phyloP scores from a whole-genome alignment of 2,329 filamentous ascomycete genomes.

The Tetracladium maxilliforme region DNA sequence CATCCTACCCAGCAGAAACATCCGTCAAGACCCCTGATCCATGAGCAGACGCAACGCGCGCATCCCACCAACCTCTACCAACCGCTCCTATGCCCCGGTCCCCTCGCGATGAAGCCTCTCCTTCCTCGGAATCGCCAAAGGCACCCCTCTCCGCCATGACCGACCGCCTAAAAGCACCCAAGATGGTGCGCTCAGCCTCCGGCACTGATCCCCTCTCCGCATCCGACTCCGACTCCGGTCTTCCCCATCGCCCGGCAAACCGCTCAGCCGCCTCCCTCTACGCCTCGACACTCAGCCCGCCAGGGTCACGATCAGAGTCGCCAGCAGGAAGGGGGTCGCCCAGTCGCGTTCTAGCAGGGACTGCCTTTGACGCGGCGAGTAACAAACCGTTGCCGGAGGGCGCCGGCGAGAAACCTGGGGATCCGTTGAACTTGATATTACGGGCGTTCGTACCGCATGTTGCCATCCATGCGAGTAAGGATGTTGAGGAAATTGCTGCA shows the following conservation, averaged over 20 bases:
- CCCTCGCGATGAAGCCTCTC: too few relatives aligned
- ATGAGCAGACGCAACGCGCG: too few relatives aligned
- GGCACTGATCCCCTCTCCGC: slow-evolving; percentile 37
- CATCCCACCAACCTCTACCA: too few relatives aligned
- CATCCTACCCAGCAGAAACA: too few relatives aligned
- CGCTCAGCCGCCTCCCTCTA: slow-evolving; percentile 46
- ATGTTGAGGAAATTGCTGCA: slow-evolving; percentile 66
- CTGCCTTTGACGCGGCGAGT: slow-evolving; percentile 33
- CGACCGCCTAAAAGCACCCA: too few relatives aligned
- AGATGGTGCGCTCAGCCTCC: too few relatives aligned
- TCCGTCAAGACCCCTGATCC: too few relatives aligned
- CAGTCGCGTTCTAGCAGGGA: slow-evolving; percentile 39
- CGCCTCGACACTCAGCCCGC: slow-evolving; percentile 51
- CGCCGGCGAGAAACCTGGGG: slow-evolving; percentile 12
- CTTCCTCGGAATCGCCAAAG: too few relatives aligned
- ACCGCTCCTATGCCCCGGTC: too few relatives aligned
- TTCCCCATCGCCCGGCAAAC: slow-evolving; percentile 38
- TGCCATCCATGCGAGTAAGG: slow-evolving; percentile 71
- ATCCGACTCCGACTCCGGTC: too few relatives aligned
- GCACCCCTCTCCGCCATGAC: too few relatives aligned
- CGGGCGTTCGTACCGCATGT: slow-evolving; percentile 82
- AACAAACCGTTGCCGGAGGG: slow-evolving; percentile 12
- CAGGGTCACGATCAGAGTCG: slow-evolving; percentile 53
- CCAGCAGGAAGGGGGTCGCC: slow-evolving; percentile 45
- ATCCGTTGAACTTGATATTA: slow-evolving; percentile 54